Evolutionary conservation across 1,284 basidiomycete species (phyloP), one percentile per base, ranked within the genome.

Genomic region (Wallemia hederae): DNA sequence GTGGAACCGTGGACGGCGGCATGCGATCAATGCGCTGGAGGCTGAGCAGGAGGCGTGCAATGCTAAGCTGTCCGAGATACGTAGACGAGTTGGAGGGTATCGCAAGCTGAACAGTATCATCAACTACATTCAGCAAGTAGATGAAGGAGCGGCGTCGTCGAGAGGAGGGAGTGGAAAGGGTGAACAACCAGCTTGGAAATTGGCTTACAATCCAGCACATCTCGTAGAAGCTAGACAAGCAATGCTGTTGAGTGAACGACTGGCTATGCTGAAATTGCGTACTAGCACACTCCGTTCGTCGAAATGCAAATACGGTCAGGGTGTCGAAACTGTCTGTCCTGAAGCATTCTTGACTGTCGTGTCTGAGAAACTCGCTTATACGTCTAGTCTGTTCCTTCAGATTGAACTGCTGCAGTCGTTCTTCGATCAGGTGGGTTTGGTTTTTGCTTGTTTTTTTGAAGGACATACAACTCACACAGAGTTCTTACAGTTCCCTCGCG

Each of bases 371-470:
- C 77, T 99, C 31, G 89, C 92, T 0, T 85, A 91, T 69, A 97
- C 91, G 0, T 85, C 88, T 0, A 82, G 91, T 1, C 90, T 97
- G 85, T 98, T 98, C 72, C 92, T 99, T 76, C 96, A 87, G 72
- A 91, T 96, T 62, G 92, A 98, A 71, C 75, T 98, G 9, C 78
- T 98, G 1, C 86, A 91, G 67, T 90, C 97, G 68, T 99, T 98
- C 77, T 97, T 98, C 75, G 96, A 97, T 69, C 87, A 90, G 75
- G 85, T 85, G 65, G 61, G 76, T 67, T 25, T 27, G 19, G n/a
- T 17, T 39, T 59, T 55, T n/a, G n/a, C 31, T n/a, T 58, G 39
- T 1, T 24, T 19, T 61, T 22, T 26, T 58, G 24, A 56, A 34
- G 17, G 58, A 61, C 63, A 34, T 60, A 24, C 26, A 24, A 24